Base-by-base conservation (phyloP, 345 rosid species). In the Hypericum androsaemum region DNA sequence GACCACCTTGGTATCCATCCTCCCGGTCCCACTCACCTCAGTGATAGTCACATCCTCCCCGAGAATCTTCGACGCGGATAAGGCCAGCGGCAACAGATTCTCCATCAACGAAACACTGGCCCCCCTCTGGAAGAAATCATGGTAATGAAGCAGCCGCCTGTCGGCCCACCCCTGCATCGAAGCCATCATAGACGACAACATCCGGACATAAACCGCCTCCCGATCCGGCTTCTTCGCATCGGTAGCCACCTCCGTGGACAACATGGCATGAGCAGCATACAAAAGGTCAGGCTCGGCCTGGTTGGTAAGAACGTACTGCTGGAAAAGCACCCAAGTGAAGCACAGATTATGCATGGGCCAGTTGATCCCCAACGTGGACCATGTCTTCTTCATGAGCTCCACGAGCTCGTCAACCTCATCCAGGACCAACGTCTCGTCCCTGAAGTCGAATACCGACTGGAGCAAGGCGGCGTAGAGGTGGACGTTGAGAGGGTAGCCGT, bases 331-430 rank as follows among this genome's bases (percentile, higher is more conserved):
- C 98, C 98, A 88, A 1, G 95, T 74, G 67, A 88, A 80, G 63
- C 94, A 88, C 6, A 80, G 41, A 46, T 82, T 88, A 65, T 90
- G 98, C 7, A 84, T 67, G 0, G 81, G 69, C 59, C 80, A 52
- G 41, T 70, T 79, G 69, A 90, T 84, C 50, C 94, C 96, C 39
- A 88, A 54, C 14, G 84, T 84, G 9, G 84, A 65, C 98, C 98
- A 90, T 6, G 98, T 88, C 66, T 88, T 90, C 74, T 81, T 90
- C 74, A 90, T 88, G 15, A 90, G 65, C 63, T 90, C 95, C 2
- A 82, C 52, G 36, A 90, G 85, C 68, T 87, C 95, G 39, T 90
- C 98, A 5, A 90, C 83, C 77, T 88, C 98, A 12, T 90, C 95
- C 0, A 87, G 83, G 46, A 90, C 96, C 28, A 75, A 57, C 0